Conservation (phyloP, 495 filamentous ascomycete species). For the Aspergillus sclerotiicarbonarius region DNA sequence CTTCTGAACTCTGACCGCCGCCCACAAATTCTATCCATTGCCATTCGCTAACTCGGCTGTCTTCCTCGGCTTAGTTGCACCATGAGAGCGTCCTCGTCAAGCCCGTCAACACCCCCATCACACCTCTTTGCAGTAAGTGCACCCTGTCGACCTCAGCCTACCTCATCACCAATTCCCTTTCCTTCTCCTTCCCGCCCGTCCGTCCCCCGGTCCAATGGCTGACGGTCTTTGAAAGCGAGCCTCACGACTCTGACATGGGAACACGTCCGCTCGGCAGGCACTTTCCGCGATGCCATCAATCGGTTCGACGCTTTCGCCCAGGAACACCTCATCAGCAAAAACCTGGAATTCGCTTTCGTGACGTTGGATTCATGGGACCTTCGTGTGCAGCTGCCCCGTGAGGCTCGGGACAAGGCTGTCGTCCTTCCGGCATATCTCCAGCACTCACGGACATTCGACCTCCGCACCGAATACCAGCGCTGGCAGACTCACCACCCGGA, state of each 20-base stretch:
- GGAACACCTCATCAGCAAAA: conserved; percentile 79
- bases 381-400: conserved; percentile 92
- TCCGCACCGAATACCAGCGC: conserved; percentile 93
- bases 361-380: conserved; percentile 98
- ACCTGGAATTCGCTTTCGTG: conserved; percentile 95
- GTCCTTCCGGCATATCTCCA: conserved; percentile 95
- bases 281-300: conserved; percentile 94
- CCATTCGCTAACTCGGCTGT: conserved; percentile 9
- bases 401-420: conserved; percentile 96
- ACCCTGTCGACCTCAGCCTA: conserved; percentile 5
- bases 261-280: conserved; percentile 92
- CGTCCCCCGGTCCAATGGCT: conserved; percentile 29
- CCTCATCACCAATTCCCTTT: conserved; percentile 6
- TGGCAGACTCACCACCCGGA: conserved; percentile 99
- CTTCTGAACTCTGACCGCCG: not conserved
- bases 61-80: conserved; percentile 61
- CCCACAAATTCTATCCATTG: conserved; percentile 7
- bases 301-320: conserved; percentile 90
- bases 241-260: conserved; percentile 98
- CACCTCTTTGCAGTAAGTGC: conserved; percentile 94
- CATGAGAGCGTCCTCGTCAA: conserved; percentile 96
- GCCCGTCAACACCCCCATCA: conserved; percentile 97
- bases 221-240: conserved; percentile 64
- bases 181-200: conserved; percentile 13
- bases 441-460: conserved; percentile 94